phyloP scores from a whole-genome alignment of 192 early-diverging fungal species.

The Chytriomyces sp. region DNA sequence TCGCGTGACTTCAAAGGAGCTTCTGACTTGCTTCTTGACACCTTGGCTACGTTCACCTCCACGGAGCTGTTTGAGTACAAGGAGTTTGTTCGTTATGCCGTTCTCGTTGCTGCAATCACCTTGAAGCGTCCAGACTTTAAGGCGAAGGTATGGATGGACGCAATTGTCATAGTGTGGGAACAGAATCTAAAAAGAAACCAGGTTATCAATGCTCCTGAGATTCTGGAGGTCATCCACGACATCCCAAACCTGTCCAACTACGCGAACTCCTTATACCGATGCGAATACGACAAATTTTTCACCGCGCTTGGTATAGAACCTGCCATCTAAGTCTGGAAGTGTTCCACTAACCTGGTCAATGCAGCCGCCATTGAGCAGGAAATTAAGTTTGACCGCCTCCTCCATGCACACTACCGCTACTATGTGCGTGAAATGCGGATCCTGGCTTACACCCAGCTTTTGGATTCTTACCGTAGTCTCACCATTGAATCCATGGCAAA shows the following conservation, averaged over 20 bases:
- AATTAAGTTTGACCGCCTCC: slow-evolving; percentile 72
- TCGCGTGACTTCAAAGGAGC: slow-evolving; percentile 96
- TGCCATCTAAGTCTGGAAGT: not conserved
- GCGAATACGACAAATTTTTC: slow-evolving; percentile 94
- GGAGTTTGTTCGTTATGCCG: slow-evolving; percentile 95
- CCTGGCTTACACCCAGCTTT: slow-evolving; percentile 89
- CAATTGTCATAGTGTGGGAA: not conserved
- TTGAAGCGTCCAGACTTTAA: slow-evolving; percentile 93
- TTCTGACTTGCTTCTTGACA: slow-evolving; percentile 87
- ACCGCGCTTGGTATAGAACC: slow-evolving; percentile 63
- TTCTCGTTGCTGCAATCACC: slow-evolving; percentile 83
- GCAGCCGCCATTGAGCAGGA: slow-evolving; percentile 79
- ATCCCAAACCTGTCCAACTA: slow-evolving; percentile 84
- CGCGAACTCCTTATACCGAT: slow-evolving; percentile 85
- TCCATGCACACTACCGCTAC: slow-evolving; percentile 87
- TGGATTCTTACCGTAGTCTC: slow-evolving; percentile 93
- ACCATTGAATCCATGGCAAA: slow-evolving; percentile 96
- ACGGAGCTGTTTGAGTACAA: slow-evolving; percentile 97
- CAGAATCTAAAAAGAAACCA: too few relatives aligned
- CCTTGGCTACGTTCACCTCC: slow-evolving; percentile 92
- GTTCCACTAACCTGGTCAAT: not conserved
- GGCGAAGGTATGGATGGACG: slow-evolving; percentile 80
- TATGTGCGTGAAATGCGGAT: slow-evolving; percentile 99
- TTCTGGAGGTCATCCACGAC: slow-evolving; percentile 92
- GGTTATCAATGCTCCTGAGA: slow-evolving; percentile 93